Conservation (phyloP, 2,329 filamentous ascomycete species). For the Kalmusia sp. region DNA sequence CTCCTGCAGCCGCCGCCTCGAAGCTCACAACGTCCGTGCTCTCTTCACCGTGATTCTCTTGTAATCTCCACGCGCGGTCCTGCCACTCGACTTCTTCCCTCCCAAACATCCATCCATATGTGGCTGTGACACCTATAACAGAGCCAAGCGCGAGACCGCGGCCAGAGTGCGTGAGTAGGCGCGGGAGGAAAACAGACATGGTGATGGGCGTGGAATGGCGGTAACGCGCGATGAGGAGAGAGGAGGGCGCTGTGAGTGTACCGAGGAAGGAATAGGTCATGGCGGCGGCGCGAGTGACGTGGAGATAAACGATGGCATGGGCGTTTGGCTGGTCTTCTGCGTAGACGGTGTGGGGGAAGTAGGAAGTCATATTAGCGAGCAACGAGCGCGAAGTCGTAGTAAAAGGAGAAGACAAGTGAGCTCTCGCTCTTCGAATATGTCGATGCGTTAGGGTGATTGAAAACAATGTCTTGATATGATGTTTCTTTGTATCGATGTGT, state of each 20-base stretch:
- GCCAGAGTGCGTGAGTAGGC: conserved; percentile 56
- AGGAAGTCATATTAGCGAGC: background rate
- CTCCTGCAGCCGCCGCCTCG: conserved; percentile 50
- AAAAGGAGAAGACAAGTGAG: too few species aligned
- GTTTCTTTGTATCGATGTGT: too few species aligned
- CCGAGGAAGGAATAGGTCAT: conserved; percentile 60
- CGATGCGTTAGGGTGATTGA: too few species aligned
- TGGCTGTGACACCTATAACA: conserved; percentile 53
- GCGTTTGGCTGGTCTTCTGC: conserved; percentile 69
- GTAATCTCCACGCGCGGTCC: conserved; percentile 67
- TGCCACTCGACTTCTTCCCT: conserved; percentile 68
- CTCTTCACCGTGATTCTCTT: conserved; percentile 63
- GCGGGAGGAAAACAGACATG: conserved; percentile 22
- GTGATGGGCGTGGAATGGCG: conserved; percentile 31
- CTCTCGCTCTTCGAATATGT: too few species aligned
- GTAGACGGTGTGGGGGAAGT: conserved; percentile 61
- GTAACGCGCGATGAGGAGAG: conserved; percentile 33
- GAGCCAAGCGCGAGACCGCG: conserved; percentile 56
- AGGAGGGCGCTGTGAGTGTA: conserved; percentile 44
- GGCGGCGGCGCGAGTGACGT: conserved; percentile 65
- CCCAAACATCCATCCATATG: conserved; percentile 61
- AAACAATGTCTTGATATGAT: too few species aligned
- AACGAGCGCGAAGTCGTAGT: too few species aligned
- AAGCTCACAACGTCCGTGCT: conserved; percentile 64
- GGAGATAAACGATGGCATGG: conserved; percentile 63